Conservation (phyloP, 306 rosid genomes). For the Lathyrus sativus region DNA sequence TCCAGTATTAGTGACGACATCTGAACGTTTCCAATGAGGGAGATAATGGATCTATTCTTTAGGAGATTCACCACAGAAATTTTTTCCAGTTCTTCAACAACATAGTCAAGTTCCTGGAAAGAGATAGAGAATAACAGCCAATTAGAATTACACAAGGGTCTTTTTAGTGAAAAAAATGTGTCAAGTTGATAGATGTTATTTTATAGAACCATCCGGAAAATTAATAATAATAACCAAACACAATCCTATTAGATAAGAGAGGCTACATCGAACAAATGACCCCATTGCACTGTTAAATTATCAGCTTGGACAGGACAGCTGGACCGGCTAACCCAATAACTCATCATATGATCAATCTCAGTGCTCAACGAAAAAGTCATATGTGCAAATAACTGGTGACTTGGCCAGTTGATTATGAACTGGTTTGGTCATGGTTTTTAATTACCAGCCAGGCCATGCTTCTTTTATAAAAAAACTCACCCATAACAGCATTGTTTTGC, state of each 20-base stretch:
- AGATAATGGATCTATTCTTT: slow-evolving; percentile 85
- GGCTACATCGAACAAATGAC: neutral
- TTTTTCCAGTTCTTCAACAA: slow-evolving; percentile 90
- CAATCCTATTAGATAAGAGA: neutral
- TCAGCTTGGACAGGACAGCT: neutral
- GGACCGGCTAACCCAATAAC: neutral
- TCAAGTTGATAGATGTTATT: slow-evolving; percentile 6
- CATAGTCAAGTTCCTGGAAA: slow-evolving; percentile 89
- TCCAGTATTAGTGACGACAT: slow-evolving; percentile 86
- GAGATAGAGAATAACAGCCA: slow-evolving; percentile 35
- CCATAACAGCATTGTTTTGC: neutral
- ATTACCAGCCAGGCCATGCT: neutral
- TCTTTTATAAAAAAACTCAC: neutral
- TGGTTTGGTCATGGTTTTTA: neutral
- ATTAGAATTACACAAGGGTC: slow-evolving; percentile 10
- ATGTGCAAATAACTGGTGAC: neutral
- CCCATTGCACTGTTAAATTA: slow-evolving; percentile 1
- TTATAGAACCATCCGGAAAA: neutral
- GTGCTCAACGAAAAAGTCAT: neutral
- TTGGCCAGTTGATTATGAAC: neutral
- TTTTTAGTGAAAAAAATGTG: slow-evolving; percentile 19
- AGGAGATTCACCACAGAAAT: slow-evolving; percentile 91
- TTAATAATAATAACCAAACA: neutral
- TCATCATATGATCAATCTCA: neutral
- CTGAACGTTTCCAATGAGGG: slow-evolving; percentile 96